A percentile compares a stretch with the other conserved stretches of the same genome.
Evolutionary conservation across 2,329 filamentous ascomycete species (phyloP).

Genomic region (Pleoardoris graminearum): DNA sequence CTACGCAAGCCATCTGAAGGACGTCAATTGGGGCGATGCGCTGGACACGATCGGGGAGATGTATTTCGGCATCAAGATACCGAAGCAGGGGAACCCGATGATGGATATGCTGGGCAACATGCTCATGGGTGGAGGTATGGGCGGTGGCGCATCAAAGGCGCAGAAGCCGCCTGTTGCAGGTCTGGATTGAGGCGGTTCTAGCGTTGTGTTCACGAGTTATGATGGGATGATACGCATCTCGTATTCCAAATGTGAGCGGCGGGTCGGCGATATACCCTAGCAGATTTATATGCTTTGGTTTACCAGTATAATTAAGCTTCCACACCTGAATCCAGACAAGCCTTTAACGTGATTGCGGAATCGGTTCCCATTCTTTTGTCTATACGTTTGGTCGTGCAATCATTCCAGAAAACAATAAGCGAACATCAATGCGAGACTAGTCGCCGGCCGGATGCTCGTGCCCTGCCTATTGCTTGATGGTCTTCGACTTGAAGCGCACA

Average conservation of each 20-base stretch:
- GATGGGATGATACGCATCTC: conserved; percentile 10
- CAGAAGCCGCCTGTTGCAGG: conserved; percentile 48
- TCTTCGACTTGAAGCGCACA: conserved; percentile 74
- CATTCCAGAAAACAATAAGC: background rate
- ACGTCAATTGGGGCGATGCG: conserved; percentile 76
- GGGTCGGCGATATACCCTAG: background rate
- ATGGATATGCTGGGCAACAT: conserved; percentile 98
- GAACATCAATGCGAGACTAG: background rate
- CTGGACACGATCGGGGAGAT: conserved; percentile 89
- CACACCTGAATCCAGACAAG: too few relatives aligned
- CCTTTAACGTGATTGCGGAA: too few relatives aligned
- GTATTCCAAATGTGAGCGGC: background rate
- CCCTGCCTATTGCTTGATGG: conserved; percentile 30
- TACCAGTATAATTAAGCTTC: background rate
- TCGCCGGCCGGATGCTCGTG: background rate
- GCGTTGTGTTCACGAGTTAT: conserved; percentile 1
- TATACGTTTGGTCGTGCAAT: conserved; percentile 17
- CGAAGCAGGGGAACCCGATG: conserved; percentile 86
- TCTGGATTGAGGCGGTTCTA: conserved; percentile 36
- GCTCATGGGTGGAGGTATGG: conserved; percentile 74
- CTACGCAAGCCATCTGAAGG: conserved; percentile 77
- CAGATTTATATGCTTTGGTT: background rate
- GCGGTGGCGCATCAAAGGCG: conserved; percentile 54
- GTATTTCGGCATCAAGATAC: conserved; percentile 92
- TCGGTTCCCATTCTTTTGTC: conserved; percentile 29